Evolutionary conservation across 257 asterid species (phyloP).

Genomic region (Salvia miltiorrhiza): DNA sequence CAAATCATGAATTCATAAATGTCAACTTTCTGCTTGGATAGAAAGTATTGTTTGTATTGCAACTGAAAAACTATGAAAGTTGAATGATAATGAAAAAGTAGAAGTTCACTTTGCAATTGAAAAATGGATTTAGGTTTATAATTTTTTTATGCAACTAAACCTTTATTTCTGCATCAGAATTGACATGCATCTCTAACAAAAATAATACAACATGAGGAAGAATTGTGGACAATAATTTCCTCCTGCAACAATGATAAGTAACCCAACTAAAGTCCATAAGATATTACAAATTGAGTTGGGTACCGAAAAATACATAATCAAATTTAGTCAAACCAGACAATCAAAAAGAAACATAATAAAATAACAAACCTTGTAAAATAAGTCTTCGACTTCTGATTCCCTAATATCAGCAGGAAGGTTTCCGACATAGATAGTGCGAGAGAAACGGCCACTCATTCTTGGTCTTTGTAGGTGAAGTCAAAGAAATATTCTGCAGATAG

Average conservation of each 20-base stretch:
- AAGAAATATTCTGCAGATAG: constrained; percentile 38
- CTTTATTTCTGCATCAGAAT: too few relatives aligned
- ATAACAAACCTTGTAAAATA: constrained; percentile 77
- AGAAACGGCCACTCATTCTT: constrained; percentile 95
- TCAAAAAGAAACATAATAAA: neutral
- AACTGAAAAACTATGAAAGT: too few relatives aligned
- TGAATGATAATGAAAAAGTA: too few relatives aligned
- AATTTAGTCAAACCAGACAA: constrained; percentile 1
- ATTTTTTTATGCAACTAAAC: too few relatives aligned
- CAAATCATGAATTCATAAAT: too few relatives aligned
- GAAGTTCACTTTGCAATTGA: too few relatives aligned
- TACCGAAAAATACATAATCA: neutral
- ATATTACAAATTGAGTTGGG: neutral
- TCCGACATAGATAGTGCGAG: constrained; percentile 94
- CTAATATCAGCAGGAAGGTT: constrained; percentile 96
- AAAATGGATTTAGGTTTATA: too few relatives aligned
- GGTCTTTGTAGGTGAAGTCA: constrained; percentile 29
- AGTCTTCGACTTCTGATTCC: constrained; percentile 87
- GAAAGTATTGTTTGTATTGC: too few relatives aligned
- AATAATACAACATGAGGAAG: neutral
- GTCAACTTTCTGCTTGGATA: too few relatives aligned
- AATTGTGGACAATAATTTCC: neutral
- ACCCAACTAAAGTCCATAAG: neutral
- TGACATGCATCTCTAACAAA: neutral
- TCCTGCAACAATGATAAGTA: neutral